Base-by-base conservation (phyloP, 1,284 basidiomycete genomes). In the Ceratobasidium sp. region DNA sequence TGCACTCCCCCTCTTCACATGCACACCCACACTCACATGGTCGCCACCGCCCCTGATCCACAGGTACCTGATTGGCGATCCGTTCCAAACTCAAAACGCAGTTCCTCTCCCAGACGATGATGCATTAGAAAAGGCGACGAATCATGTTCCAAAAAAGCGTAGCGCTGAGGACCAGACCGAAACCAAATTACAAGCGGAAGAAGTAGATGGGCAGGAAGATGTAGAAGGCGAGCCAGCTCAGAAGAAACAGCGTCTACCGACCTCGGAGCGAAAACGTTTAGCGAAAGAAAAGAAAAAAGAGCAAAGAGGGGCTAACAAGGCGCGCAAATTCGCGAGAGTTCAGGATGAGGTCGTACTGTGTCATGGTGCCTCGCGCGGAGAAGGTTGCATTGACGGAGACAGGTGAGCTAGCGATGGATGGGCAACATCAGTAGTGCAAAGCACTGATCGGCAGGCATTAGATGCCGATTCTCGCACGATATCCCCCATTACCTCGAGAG, bases 401-500 rank as follows among this genome's bases (percentile, higher is more conserved):
- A 87, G 89, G 91, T 93, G 81, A 80, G 70, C 65, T 20, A 13
- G 40, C 15, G 20, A 28, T 46, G 4, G 46, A 26, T 50, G 10
- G 20, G 74, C 4, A 4, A 33, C 33, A 33, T 33, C 79, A 48
- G 46, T 48, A 64, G 80, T 13, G 52, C 40, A 12, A 50, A 52
- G 66, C 54, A 40, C 61, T 77, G 1, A 46, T 48, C 26, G 67
- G 56, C 52, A 26, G 54, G 13, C 59, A 15, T 7, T 80, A 94
- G 93, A 77, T 98, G 97, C 83, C 90, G 92, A 46, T 94, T 91
- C 82, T 92, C 90, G 2, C 97, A 99, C 84, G 93, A 96, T 81
- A 87, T 97, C 78, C 81, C 87, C 2, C 87, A 86, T 2, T 99
- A 98, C 84, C 90, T 98, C 48, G 87, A 87, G 20, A 88, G 88